phyloP scores from a whole-genome alignment of 352 stramenopile genomes.

The Thalassiosira hispida region DNA sequence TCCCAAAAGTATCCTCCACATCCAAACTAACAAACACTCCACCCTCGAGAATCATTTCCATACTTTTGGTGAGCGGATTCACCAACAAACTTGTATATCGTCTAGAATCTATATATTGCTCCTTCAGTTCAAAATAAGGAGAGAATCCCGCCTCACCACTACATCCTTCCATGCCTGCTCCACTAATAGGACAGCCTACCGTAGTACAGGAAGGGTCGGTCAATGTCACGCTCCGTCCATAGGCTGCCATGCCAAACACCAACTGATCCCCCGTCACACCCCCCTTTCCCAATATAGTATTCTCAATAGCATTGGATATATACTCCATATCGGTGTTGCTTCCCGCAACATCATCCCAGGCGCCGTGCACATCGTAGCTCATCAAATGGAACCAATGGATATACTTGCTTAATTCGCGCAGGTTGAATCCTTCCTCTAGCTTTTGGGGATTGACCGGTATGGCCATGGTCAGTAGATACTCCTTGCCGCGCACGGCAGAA shows the following conservation, averaged over 20 bases:
- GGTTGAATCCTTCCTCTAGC: constrained; percentile 36
- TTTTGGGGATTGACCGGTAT: constrained; percentile 42
- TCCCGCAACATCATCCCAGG: constrained; percentile 36
- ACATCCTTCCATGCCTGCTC: constrained; percentile 57
- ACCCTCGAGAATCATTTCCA: constrained; percentile 51
- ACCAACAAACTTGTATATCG: constrained; percentile 44
- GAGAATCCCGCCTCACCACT: constrained; percentile 48
- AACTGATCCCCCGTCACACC: constrained; percentile 23
- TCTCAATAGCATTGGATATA: constrained; percentile 33
- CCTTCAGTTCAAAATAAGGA: constrained; percentile 52
- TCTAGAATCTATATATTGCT: constrained; percentile 39
- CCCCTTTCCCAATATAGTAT: constrained; percentile 30
- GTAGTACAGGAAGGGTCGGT: constrained; percentile 29
- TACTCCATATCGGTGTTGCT: constrained; percentile 52
- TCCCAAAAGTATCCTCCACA: constrained; percentile 33
- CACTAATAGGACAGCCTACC: constrained; percentile 42
- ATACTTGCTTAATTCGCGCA: constrained; percentile 15
- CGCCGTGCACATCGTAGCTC: constrained; percentile 55
- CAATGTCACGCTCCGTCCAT: constrained; percentile 41
- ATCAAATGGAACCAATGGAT: constrained; percentile 64
- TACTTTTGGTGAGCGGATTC: constrained; percentile 43
- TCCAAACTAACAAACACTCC: constrained; percentile 51
- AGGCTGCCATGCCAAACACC: constrained; percentile 48
- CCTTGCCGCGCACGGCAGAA: not conserved
- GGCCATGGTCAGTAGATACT: constrained; percentile 43